Percentiles rank a stretch among this genome's conserved stretches.
These are phyloP conservation scores for Taphrina wiesneri DNA, from an alignment of 1,139 yeast genomes.

Conservation along the genomic window DNA sequence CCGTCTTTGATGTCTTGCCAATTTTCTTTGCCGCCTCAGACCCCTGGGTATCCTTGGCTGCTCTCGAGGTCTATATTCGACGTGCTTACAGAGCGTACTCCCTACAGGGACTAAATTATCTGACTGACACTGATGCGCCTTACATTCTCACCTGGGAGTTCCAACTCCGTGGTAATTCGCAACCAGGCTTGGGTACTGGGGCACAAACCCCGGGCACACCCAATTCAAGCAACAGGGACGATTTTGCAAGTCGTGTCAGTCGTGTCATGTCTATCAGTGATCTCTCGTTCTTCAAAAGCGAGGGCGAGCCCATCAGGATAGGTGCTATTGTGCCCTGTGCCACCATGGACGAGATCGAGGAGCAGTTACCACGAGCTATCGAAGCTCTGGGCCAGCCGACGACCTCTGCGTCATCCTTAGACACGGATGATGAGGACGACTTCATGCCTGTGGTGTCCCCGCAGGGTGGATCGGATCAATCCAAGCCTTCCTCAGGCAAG, in stretches of 20 bases:
- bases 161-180: constrained; percentile 73
- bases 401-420: constrained; percentile 45
- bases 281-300: constrained; percentile 68
- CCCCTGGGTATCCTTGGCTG: constrained; percentile 89
- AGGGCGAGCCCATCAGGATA: constrained; percentile 66
- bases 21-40: constrained; percentile 84
- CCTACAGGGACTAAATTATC: constrained; percentile 71
- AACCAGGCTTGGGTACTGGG: constrained; percentile 51
- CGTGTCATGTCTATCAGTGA: constrained; percentile 93
- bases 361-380: constrained; percentile 71
- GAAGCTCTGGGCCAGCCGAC: constrained; percentile 57
- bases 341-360: constrained; percentile 88
- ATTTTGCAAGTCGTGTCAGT: constrained; percentile 46
- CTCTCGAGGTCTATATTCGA: constrained; percentile 93
- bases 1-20: constrained; percentile 90
- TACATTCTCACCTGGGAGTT: constrained; percentile 88
- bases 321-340: constrained; percentile 84
- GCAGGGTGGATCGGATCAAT: constrained; percentile 38
- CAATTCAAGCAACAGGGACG: constrained; percentile 40
- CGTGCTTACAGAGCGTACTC: constrained; percentile 97
- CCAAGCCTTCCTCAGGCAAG: constrained; percentile 6
- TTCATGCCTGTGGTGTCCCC: constrained; percentile 45
- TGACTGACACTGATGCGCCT: constrained; percentile 54
- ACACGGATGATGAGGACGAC: constrained; percentile 43
- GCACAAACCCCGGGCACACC: constrained; percentile 35